Evolutionary conservation across 129 eudicot genomes (phyloP), one percentile per base, ranked within the genome.

Genomic region (Pulicaria dysenterica): DNA sequence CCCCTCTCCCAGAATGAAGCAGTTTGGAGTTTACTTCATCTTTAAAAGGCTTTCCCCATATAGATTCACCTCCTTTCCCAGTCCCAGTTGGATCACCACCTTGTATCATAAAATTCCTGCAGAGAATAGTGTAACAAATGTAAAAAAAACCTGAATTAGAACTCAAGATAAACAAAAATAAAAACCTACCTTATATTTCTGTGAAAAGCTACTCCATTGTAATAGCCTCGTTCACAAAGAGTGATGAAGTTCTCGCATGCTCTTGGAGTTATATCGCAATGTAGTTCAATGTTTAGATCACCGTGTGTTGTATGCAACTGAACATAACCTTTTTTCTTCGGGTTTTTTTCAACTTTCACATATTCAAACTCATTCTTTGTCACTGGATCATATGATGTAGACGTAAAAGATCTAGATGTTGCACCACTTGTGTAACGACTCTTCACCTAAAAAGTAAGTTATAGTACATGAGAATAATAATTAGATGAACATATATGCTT

Each of bases 21-120:
- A 95, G 64, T 84, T 90, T 95, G 8, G 99, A 95, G 83, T 95
- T 84, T 42, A 95, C 84, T 84, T 95, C 99, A 64, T 95, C 99
- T 71, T 87, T 83, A 65, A 95, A 95, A 12, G 91, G 83, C 77
- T 95, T 84, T 40, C 99, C 99, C 99, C 99, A 95, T 71, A 95
- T 95, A 39, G 99, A 95, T 70, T 95, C 94, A 11, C 99, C 99
- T 54, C 99, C 99, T 81, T 59, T 88, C 38, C 99, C 99, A 6
- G 91, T 95, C 66, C 99, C 99, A 50, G 91, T 95, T 51, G 99
- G 97, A 85, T 95, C 99, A 70, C 99, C 99, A 50, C 99, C 99
- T 88, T 95, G 99, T 63, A 95, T 88, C 99, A 95, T 95, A 69
- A 95, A 95, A 76, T 95, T 95, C 76, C 99, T 95, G 80, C 72